Percentiles rank a stretch among this genome's conserved stretches.
Evolutionary conservation across 1,284 basidiomycete species (phyloP).

Genomic region (Ceratobasidium papillatum): DNA sequence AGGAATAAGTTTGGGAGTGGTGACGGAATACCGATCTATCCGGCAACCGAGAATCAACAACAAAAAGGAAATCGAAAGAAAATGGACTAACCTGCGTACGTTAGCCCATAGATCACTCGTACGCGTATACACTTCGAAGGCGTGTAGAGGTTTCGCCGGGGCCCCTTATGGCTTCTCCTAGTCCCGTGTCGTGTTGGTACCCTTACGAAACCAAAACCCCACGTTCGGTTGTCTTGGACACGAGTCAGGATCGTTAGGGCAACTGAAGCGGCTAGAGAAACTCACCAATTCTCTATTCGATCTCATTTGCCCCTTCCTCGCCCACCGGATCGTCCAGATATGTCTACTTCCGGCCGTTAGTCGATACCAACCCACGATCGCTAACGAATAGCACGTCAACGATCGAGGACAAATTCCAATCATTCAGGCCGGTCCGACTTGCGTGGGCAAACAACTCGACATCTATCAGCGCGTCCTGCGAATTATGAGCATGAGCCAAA

Average conservation of each 20-base stretch:
- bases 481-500: too few relatives aligned
- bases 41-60: background rate
- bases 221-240: slow-evolving; percentile 79
- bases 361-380: slow-evolving; percentile 94
- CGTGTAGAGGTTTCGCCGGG: slow-evolving; percentile 62
- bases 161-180: slow-evolving; percentile 64
- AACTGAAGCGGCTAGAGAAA: background rate
- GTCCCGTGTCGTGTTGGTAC: slow-evolving; percentile 66
- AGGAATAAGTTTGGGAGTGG: slow-evolving; percentile 56
- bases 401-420: slow-evolving; percentile 81
- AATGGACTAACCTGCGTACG: background rate
- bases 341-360: slow-evolving; percentile 75
- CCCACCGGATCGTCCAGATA: slow-evolving; percentile 87
- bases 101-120: slow-evolving; percentile 53
- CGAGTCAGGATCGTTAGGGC: background rate
- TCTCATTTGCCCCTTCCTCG: slow-evolving; percentile 64
- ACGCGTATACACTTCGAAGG: slow-evolving; percentile 78
- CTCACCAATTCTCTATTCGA: background rate
- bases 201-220: slow-evolving; percentile 75
- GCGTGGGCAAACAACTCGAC: slow-evolving; percentile 81
- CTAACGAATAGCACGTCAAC: slow-evolving; percentile 90
- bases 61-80: background rate
- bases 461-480: slow-evolving; percentile 67
- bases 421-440: slow-evolving; percentile 67
- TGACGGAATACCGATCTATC: slow-evolving; percentile 28